Evolutionary conservation across 2,329 filamentous ascomycete genomes (phyloP).

Genomic region (Cladosporium sphaerospermum): DNA sequence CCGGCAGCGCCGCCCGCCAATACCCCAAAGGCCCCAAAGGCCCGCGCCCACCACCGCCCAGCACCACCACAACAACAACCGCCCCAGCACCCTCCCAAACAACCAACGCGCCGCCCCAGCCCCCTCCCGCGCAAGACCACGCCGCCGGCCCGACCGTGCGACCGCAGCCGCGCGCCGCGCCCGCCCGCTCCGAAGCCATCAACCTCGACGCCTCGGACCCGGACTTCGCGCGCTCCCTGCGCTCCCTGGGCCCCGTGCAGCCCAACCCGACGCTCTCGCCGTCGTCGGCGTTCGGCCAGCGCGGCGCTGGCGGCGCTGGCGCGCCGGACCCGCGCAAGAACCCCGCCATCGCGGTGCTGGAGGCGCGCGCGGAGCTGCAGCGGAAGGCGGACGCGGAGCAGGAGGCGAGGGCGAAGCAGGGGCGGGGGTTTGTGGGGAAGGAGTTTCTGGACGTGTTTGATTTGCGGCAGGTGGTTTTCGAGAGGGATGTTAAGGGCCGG

Average conservation of each 20-base stretch:
- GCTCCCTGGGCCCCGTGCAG: conserved; percentile 53
- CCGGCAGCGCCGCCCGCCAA: conserved; percentile 47
- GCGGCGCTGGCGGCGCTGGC: conserved; percentile 27
- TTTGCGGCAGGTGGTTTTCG: conserved; percentile 31
- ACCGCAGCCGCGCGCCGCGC: conserved; percentile 34
- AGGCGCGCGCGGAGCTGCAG: conserved; percentile 45
- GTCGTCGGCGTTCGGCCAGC: conserved; percentile 43
- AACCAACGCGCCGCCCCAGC: conserved; percentile 21
- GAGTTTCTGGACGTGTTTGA: conserved; percentile 41
- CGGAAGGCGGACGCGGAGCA: conserved; percentile 50
- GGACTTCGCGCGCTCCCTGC: conserved; percentile 74
- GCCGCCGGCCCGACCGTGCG: conserved; percentile 35
- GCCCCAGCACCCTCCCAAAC: conserved; percentile 22
- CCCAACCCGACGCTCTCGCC: conserved; percentile 52
- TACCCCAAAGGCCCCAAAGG: conserved; percentile 44
- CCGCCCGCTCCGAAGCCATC: conserved; percentile 42
- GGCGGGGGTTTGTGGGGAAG: conserved; percentile 27
- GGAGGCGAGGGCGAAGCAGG: conserved; percentile 22
- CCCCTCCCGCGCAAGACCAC: conserved; percentile 24
- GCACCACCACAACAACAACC: conserved; percentile 18
- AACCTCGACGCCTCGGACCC: conserved; percentile 57
- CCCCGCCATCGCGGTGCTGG: conserved; percentile 49
- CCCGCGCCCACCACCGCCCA: conserved; percentile 22
- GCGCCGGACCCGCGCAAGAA: conserved; percentile 41
- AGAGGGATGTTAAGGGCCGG: conserved; percentile 28